Base-by-base conservation (phyloP, 345 rosid species). In the Aquilaria yunnanensis region DNA sequence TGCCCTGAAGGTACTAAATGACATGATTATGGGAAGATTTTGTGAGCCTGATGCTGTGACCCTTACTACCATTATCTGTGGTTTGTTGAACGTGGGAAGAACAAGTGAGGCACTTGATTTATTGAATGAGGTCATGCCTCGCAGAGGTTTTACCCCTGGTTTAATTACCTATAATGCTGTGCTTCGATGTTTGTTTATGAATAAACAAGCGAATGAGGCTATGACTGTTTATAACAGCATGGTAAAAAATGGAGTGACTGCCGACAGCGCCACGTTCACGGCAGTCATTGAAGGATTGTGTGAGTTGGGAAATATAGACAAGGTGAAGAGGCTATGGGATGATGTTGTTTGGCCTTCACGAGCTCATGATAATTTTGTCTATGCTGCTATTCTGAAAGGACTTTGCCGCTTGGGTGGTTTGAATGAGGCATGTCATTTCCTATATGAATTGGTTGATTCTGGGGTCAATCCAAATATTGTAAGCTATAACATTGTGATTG, bases 301-400 rank as follows among this genome's bases (percentile, higher is more conserved):
- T 5, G 61, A 52, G 43, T 77, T 71, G 55, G 76, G 71, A 62
- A 75, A 55, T 57, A 63, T 87, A 61, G 89, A 87, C 2, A 69
- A 73, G 63, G 92, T 90, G 10, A 87, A 86, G 78, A 83, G 68
- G 66, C 82, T 92, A 34, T 89, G 95, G 96, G 87, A 87, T 52
- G 88, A 78, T 66, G 80, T 85, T 63, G 70, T 87, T 63, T 89
- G 96, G 95, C 92, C 95, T 8, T 92, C 95, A 30, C 80, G 79
- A 58, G 61, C 72, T 61, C 92, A 92, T 61, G 96, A 92, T 74
- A 61, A 73, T 48, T 84, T 64, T 54, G 95, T 89, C 63, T 92
- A 92, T 69, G 81, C 98, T 23, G 87, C 89, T 12, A 68, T 92
- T 62, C 81, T 89, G 29, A 89, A 87, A 76, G 96, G 96, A 57